A percentile compares a stretch with the other conserved stretches of the same genome.
Conservation (phyloP, 2,329 filamentous ascomycete species). For the Fusarium keratoplasticum region DNA sequence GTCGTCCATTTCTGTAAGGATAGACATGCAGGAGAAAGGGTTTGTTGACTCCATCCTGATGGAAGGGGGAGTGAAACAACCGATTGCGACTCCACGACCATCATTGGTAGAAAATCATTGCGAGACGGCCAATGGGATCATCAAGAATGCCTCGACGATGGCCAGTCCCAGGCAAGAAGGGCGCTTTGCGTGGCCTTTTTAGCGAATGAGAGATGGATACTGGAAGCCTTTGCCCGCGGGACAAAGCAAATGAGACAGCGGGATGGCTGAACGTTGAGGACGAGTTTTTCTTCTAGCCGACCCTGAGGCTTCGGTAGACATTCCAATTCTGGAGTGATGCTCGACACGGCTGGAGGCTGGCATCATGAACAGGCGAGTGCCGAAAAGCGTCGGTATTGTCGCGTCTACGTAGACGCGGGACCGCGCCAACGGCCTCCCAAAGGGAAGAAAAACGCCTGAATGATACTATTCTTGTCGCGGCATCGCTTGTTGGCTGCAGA, state of each 20-base stretch:
- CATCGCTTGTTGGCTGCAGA: slow-evolving; percentile 27
- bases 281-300: background rate
- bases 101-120: slow-evolving; percentile 42
- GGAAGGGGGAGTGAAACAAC: slow-evolving; percentile 40
- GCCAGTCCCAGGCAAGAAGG: slow-evolving; percentile 27
- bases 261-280: background rate
- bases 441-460: slow-evolving; percentile 3
- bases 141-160: slow-evolving; percentile 14
- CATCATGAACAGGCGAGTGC: background rate
- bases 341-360: background rate
- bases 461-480: slow-evolving; percentile 38
- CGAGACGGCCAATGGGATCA: slow-evolving; percentile 34
- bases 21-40: slow-evolving; percentile 39
- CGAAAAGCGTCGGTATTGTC: background rate
- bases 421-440: slow-evolving; percentile 17
- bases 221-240: slow-evolving; percentile 3
- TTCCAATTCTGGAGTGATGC: background rate
- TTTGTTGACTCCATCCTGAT: slow-evolving; percentile 28
- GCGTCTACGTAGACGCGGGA: slow-evolving; percentile 36
- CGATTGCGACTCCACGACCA: slow-evolving; percentile 9
- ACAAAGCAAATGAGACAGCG: slow-evolving; percentile 30
- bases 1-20: slow-evolving; percentile 29
- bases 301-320: background rate
- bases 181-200: slow-evolving; percentile 36
- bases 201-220: slow-evolving; percentile 37